Conservation (phyloP, 2,329 filamentous ascomycete genomes). For the Chaetomium olivaceum region DNA sequence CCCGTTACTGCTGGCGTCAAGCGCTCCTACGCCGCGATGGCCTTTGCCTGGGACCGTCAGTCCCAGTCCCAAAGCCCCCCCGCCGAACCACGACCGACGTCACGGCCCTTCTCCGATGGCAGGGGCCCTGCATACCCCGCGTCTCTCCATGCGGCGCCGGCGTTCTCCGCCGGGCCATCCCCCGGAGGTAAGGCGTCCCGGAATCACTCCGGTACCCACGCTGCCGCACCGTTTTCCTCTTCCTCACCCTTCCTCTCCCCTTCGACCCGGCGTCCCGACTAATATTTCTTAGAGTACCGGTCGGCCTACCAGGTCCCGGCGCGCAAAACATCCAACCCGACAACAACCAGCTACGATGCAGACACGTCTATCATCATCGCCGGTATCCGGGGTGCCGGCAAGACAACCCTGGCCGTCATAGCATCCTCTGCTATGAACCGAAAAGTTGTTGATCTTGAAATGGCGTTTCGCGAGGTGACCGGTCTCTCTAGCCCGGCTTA, state of each 20-base stretch:
- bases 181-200: slow-evolving; percentile 16
- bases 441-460: slow-evolving; percentile 68
- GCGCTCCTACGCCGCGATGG: slow-evolving; percentile 33
- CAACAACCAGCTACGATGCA: slow-evolving; percentile 48
- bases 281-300: slow-evolving; percentile 24
- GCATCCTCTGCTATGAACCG: slow-evolving; percentile 69
- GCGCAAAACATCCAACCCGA: slow-evolving; percentile 21
- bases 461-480: slow-evolving; percentile 64
- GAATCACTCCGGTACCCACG: background rate
- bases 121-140: slow-evolving; percentile 8
- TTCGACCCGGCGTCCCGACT: background rate
- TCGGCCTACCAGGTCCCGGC: slow-evolving; percentile 27
- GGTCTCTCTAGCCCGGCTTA: slow-evolving; percentile 63
- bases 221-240: background rate
- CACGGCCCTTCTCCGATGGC: slow-evolving; percentile 14
- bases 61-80: background rate
- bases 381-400: slow-evolving; percentile 72
- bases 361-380: slow-evolving; percentile 72
- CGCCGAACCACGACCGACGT: slow-evolving; percentile 13
- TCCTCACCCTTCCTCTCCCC: background rate
- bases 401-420: slow-evolving; percentile 74
- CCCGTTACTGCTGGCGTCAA: slow-evolving; percentile 31
- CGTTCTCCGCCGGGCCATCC: background rate
- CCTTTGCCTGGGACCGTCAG: slow-evolving; percentile 21
- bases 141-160: background rate